Evolutionary conservation across 176 grass and related monocot species (phyloP).

Genomic region (Triticum turgidum): DNA sequence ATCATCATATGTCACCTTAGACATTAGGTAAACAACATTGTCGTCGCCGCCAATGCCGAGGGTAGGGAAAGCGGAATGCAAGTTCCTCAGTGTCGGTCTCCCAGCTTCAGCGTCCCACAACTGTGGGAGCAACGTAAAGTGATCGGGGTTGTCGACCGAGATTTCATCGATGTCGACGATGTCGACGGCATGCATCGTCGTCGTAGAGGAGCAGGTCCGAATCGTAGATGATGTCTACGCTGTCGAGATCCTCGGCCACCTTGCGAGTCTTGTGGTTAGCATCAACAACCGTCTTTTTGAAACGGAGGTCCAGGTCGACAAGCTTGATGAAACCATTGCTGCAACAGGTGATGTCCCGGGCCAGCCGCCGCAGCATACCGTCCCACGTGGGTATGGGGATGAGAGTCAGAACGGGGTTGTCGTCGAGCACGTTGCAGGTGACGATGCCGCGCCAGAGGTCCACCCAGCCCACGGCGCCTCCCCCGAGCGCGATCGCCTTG

Average conservation of each 20-base stretch:
- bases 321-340: background rate
- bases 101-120: background rate
- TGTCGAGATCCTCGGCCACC: background rate
- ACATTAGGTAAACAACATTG: background rate
- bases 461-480: background rate
- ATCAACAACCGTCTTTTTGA: background rate
- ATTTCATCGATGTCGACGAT: background rate
- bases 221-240: background rate
- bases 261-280: background rate
- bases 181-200: background rate
- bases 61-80: background rate
- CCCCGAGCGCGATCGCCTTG: background rate
- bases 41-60: background rate
- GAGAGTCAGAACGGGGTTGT: background rate
- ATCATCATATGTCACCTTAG: background rate
- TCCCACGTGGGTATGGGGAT: background rate
- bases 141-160: background rate
- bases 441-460: background rate
- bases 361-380: background rate
- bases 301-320: background rate
- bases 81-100: background rate
- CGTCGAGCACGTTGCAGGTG: background rate
- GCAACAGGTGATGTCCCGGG: background rate
- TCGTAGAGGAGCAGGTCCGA: background rate
- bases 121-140: background rate